phyloP scores from a whole-genome alignment of 306 rosid genomes.

The apple (Malus domestica) region ASM211411v1 NC_041802.1:25601501-25602000 shows the following conservation, averaged over 20 bases:
- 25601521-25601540: constrained; percentile 74
- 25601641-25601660: constrained; percentile 45
- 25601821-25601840: too few species aligned
- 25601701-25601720: background rate
- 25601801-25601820: background rate
- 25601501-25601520: constrained; percentile 83
- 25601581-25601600: constrained; percentile 69
- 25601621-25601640: constrained; percentile 50
- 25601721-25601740: too few species aligned
- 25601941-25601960: too few species aligned
- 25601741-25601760: too few species aligned
- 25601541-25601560: constrained; percentile 66
- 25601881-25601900: too few species aligned
- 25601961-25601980: background rate
- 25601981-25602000: background rate
- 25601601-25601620: constrained; percentile 67
- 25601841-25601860: too few species aligned
- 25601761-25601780: background rate
- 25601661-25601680: constrained; percentile 77
- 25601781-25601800: background rate
- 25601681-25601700: constrained; percentile 55
- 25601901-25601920: too few species aligned
- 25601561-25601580: constrained; percentile 64
- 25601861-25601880: too few species aligned
- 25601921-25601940: too few species aligned